Conservation (phyloP, 208 protist genomes). For the Crithidia bombi region DNA sequence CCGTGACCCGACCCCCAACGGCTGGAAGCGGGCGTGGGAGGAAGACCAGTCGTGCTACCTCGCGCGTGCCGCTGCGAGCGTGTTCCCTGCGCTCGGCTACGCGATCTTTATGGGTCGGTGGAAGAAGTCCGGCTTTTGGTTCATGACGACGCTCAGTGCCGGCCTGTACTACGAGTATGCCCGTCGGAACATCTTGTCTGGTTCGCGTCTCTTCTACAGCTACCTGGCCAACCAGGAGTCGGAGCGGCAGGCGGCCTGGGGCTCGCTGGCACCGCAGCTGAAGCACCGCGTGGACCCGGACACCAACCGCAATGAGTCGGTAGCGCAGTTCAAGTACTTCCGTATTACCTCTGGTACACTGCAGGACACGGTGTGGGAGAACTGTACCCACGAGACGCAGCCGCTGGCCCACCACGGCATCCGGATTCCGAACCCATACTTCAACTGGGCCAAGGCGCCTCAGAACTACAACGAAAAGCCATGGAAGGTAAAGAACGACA, state of each 20-base stretch:
- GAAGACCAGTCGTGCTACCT: slow-evolving; percentile 75
- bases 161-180: slow-evolving; percentile 84
- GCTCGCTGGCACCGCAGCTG: slow-evolving; percentile 63
- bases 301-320: slow-evolving; percentile 78
- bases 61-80: slow-evolving; percentile 58
- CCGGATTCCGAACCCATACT: slow-evolving; percentile 82
- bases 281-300: slow-evolving; percentile 79
- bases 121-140: slow-evolving; percentile 77
- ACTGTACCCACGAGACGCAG: slow-evolving; percentile 73
- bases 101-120: slow-evolving; percentile 79
- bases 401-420: slow-evolving; percentile 53
- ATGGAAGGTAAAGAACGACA: slow-evolving; percentile 78
- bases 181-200: slow-evolving; percentile 61
- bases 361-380: slow-evolving; percentile 83
- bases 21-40: slow-evolving; percentile 78
- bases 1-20: slow-evolving; percentile 68
- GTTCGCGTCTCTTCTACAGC: slow-evolving; percentile 79
- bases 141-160: slow-evolving; percentile 40
- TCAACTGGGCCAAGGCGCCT: slow-evolving; percentile 84
- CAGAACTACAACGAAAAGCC: slow-evolving; percentile 75
- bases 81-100: slow-evolving; percentile 81
- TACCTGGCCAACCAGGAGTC: slow-evolving; percentile 70
- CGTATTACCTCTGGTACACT: slow-evolving; percentile 68
- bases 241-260: slow-evolving; percentile 71
- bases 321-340: slow-evolving; percentile 78